Evolutionary conservation across 192 early-diverging fungal species (phyloP).

Genomic region (Phlyctochytrium bullatum): DNA sequence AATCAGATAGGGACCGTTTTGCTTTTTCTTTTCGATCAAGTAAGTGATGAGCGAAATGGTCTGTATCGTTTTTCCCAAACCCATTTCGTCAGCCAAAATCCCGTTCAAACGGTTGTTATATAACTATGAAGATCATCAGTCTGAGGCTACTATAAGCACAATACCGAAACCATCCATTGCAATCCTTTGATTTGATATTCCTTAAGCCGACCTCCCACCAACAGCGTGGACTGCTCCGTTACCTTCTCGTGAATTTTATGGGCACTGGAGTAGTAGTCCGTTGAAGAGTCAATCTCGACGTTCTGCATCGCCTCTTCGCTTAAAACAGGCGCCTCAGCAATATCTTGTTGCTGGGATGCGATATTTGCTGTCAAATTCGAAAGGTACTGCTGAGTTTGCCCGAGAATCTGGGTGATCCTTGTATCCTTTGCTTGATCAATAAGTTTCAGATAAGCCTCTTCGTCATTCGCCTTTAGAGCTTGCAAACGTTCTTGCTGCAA

Average conservation of each 20-base stretch:
- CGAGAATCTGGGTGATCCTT: constrained; percentile 86
- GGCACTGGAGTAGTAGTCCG: constrained; percentile 81
- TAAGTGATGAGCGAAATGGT: constrained; percentile 95
- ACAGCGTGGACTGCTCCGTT: constrained; percentile 74
- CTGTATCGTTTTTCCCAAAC: constrained; percentile 77
- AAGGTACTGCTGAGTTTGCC: constrained; percentile 87
- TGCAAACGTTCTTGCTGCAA: constrained; percentile 91
- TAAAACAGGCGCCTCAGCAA: constrained; percentile 51
- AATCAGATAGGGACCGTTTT: constrained; percentile 93
- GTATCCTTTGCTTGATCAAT: constrained; percentile 96
- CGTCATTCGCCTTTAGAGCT: constrained; percentile 95
- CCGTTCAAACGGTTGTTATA: constrained; percentile 99
- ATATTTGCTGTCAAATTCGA: constrained; percentile 82
- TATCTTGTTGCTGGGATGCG: constrained; percentile 64
- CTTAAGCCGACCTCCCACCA: constrained; percentile 90
- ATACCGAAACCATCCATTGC: constrained; percentile 70
- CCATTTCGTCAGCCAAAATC: constrained; percentile 85
- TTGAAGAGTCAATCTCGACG: constrained; percentile 35
- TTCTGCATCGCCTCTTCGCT: constrained; percentile 48
- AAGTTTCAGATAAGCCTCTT: constrained; percentile 94
- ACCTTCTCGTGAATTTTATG: constrained; percentile 84
- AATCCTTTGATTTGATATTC: constrained; percentile 97
- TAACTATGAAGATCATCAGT: constrained; percentile 96
- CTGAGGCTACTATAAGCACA: background rate
- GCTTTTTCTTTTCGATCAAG: constrained; percentile 90